phyloP scores from a whole-genome alignment of 2,329 filamentous ascomycete genomes.

The Metarhizium guizhouense region DNA sequence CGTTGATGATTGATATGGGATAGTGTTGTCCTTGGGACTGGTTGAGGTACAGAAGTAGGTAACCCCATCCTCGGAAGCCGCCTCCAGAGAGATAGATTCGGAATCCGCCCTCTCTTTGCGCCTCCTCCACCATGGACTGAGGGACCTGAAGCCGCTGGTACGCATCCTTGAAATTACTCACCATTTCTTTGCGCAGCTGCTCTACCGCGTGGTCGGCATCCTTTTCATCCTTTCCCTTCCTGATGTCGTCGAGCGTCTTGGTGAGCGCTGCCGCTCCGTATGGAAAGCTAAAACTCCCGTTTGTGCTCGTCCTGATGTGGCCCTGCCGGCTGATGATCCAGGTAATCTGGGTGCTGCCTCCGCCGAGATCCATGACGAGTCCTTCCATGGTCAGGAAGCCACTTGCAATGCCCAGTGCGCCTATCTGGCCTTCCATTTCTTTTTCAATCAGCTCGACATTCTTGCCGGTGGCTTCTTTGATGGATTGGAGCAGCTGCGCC shows the following conservation, averaged over 20 bases:
- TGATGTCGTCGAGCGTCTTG: conserved; percentile 39
- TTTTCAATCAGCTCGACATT: conserved; percentile 52
- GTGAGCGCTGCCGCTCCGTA: conserved; percentile 62
- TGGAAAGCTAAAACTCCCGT: conserved; percentile 55
- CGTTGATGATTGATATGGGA: conserved; percentile 65
- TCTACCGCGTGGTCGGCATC: conserved; percentile 35
- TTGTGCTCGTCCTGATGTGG: conserved; percentile 38
- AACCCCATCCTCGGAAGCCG: conserved; percentile 65
- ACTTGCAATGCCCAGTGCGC: conserved; percentile 58
- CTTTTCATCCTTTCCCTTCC: conserved; percentile 24
- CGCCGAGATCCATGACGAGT: conserved; percentile 64
- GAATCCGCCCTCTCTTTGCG: conserved; percentile 37
- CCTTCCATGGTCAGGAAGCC: conserved; percentile 52
- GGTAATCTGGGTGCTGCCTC: conserved; percentile 60
- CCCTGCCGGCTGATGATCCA: conserved; percentile 50
- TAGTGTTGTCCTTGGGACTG: conserved; percentile 51
- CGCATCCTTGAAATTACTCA: conserved; percentile 39
- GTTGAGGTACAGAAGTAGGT: conserved; percentile 50
- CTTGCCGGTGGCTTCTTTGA: conserved; percentile 49
- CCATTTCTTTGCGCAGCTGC: conserved; percentile 39
- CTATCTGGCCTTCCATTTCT: conserved; percentile 56
- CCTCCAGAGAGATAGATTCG: conserved; percentile 61
- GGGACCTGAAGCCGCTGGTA: conserved; percentile 46
- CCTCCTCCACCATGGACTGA: conserved; percentile 33
- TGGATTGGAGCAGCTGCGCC: conserved; percentile 21